Conservation (phyloP, 768 basidiomycete genomes). For the Trametes villosa region DNA sequence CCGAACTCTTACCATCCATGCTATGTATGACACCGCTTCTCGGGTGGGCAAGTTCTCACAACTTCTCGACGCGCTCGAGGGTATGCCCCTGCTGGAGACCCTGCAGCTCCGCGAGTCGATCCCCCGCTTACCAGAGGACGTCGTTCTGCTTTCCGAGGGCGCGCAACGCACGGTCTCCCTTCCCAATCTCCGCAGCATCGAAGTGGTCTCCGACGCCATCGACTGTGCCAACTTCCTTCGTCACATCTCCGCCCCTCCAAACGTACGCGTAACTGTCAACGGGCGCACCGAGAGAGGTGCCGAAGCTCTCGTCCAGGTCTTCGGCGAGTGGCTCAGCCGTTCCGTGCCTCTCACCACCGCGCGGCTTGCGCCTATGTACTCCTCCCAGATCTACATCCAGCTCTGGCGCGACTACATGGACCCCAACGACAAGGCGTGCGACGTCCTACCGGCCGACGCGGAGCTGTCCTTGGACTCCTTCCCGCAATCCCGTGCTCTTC, state of each 20-base stretch:
- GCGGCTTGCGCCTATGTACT: background rate
- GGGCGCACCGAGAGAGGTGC: slow-evolving; percentile 6
- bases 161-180: background rate
- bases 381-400: background rate
- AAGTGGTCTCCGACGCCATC: background rate
- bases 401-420: background rate
- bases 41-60: background rate
- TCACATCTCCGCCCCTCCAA: background rate
- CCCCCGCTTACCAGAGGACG: background rate
- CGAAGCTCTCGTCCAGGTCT: background rate
- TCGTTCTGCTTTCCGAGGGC: background rate
- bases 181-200: background rate
- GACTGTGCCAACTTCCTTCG: slow-evolving; percentile 6
- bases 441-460: background rate
- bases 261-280: background rate
- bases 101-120: background rate
- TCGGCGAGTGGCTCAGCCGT: background rate
- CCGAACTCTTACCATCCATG: background rate
- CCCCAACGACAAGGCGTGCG: background rate
- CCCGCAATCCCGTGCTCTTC: background rate
- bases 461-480: background rate
- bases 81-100: background rate
- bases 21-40: background rate
- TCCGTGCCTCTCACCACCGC: background rate
- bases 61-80: background rate